phyloP scores from a whole-genome alignment of 2,329 filamentous ascomycete species.

The Alternaria atra region DNA sequence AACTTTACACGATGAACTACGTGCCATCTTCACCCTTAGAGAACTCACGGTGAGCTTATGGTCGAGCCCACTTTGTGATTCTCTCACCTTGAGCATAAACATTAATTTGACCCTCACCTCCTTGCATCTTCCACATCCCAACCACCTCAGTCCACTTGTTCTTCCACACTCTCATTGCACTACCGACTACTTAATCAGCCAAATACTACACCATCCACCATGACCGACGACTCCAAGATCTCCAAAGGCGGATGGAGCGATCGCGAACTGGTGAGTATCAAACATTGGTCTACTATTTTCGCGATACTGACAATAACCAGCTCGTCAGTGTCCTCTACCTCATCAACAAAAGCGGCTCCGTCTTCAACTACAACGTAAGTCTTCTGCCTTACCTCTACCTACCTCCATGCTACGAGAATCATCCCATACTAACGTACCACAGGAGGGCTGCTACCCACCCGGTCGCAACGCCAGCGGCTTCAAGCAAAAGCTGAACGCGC shows the following conservation, averaged over 20 bases:
- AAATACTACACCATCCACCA: not conserved
- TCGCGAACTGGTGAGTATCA: not conserved
- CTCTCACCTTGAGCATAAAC: not conserved
- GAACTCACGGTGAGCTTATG: not conserved
- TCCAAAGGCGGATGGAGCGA: not conserved
- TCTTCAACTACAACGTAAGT: slow-evolving; percentile 27
- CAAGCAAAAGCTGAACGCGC: slow-evolving; percentile 26
- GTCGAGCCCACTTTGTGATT: not conserved
- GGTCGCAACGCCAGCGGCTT: slow-evolving; percentile 34
- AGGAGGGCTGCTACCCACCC: slow-evolving; percentile 28
- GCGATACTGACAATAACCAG: slow-evolving; percentile 19
- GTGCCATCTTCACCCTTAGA: not conserved
- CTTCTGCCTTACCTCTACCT: not conserved
- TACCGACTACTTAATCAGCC: too few species aligned
- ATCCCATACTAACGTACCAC: not conserved
- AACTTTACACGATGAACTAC: not conserved
- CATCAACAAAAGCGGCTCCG: slow-evolving; percentile 12
- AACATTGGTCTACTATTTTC: too few species aligned
- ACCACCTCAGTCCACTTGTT: not conserved
- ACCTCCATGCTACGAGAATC: not conserved
- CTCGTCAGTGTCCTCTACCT: slow-evolving; percentile 23
- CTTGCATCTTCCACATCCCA: not conserved
- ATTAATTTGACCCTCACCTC: not conserved
- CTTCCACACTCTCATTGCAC: not conserved
- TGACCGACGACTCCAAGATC: not conserved